A percentile compares a stretch with the other conserved stretches of the same genome.
Evolutionary conservation across 2,329 filamentous ascomycete species (phyloP).

Genomic region (Tolypocladium tundrense): DNA sequence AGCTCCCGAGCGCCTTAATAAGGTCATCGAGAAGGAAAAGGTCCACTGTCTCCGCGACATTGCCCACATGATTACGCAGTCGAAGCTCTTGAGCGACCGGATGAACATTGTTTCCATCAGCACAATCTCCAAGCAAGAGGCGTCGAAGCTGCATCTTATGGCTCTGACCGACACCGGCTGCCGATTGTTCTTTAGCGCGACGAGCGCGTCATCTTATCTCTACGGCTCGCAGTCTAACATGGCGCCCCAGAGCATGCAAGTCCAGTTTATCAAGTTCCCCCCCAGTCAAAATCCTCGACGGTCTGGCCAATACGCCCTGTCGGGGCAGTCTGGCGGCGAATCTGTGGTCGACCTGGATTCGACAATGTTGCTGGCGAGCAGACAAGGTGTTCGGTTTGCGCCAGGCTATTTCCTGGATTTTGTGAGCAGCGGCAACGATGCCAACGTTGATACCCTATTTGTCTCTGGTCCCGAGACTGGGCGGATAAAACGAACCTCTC

Average conservation of each 20-base stretch:
- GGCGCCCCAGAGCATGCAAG: slow-evolving; percentile 88
- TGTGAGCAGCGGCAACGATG: slow-evolving; percentile 51
- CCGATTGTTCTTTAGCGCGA: slow-evolving; percentile 84
- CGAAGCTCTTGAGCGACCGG: slow-evolving; percentile 57
- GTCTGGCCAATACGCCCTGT: slow-evolving; percentile 13
- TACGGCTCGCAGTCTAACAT: slow-evolving; percentile 48
- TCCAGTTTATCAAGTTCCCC: slow-evolving; percentile 94
- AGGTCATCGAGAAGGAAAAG: slow-evolving; percentile 57
- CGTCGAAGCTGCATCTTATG: slow-evolving; percentile 77
- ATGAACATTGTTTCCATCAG: slow-evolving; percentile 76
- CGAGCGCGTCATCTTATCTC: slow-evolving; percentile 61
- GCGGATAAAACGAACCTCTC: slow-evolving; percentile 56
- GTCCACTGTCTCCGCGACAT: slow-evolving; percentile 59
- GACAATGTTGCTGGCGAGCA: slow-evolving; percentile 36
- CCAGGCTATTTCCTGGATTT: slow-evolving; percentile 91
- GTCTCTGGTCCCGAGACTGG: slow-evolving; percentile 81
- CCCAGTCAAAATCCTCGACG: slow-evolving; percentile 35
- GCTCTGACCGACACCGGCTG: slow-evolving; percentile 85
- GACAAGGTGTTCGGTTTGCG: slow-evolving; percentile 53
- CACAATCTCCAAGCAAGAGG: slow-evolving; percentile 69
- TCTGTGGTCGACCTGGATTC: slow-evolving; percentile 36
- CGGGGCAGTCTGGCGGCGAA: slow-evolving; percentile 20
- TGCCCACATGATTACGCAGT: slow-evolving; percentile 72
- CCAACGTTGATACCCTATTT: slow-evolving; percentile 61
- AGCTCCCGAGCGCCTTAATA: slow-evolving; percentile 46